A percentile compares a stretch with the other conserved stretches of the same genome.
phyloP scores from a whole-genome alignment of 1,139 yeast species.

The Blastobotrys illinoisensis region DNA sequence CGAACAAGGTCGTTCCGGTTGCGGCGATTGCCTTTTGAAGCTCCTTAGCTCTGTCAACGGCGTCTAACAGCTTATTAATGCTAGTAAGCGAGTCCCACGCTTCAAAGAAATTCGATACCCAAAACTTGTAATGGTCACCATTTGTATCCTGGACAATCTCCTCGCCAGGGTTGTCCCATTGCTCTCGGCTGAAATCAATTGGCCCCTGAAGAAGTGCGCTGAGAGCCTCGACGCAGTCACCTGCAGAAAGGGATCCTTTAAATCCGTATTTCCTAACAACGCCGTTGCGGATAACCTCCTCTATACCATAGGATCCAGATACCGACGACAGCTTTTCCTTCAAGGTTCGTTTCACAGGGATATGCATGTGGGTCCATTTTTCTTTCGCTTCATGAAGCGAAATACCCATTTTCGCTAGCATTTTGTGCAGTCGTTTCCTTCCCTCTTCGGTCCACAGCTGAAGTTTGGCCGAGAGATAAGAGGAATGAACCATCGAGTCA shows the following conservation, averaged over 20 bases:
- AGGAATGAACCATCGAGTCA: constrained; percentile 84
- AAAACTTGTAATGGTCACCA: constrained; percentile 52
- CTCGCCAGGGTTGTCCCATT: constrained; percentile 8
- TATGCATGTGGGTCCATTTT: constrained; percentile 88
- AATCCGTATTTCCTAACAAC: constrained; percentile 82
- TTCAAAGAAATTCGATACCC: constrained; percentile 90
- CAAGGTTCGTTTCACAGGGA: constrained; percentile 66
- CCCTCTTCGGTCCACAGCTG: constrained; percentile 93
- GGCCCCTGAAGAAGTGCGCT: constrained; percentile 68
- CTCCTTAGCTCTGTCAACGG: constrained; percentile 71
- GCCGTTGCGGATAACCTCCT: constrained; percentile 79
- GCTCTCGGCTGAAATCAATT: constrained; percentile 3
- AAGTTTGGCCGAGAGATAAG: constrained; percentile 82
- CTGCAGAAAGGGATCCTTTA: constrained; percentile 82
- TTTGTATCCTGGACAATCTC: constrained; percentile 20
- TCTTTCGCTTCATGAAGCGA: constrained; percentile 84
- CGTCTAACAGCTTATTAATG: constrained; percentile 58
- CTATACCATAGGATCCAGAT: constrained; percentile 71
- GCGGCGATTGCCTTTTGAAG: constrained; percentile 82
- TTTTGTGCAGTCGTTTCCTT: constrained; percentile 72
- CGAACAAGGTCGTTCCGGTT: constrained; percentile 84
- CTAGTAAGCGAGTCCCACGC: constrained; percentile 88
- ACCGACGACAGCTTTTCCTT: constrained; percentile 66
- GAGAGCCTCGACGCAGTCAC: constrained; percentile 86
- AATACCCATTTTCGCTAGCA: constrained; percentile 96